phyloP scores from a whole-genome alignment of 768 basidiomycete genomes.

The Trametes cingulata region DNA sequence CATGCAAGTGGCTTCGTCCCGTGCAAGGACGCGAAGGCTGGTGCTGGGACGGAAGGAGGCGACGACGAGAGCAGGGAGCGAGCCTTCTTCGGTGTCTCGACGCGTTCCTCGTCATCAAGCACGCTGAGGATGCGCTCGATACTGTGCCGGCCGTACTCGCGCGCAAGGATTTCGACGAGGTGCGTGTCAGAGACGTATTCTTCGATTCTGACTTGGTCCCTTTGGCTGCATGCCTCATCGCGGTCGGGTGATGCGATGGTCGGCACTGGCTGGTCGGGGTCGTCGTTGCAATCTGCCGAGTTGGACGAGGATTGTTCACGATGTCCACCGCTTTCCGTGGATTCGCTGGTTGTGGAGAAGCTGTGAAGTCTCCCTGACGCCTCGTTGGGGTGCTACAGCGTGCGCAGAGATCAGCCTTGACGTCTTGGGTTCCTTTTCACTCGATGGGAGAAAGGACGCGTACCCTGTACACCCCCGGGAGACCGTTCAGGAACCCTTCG shows the following conservation, averaged over 20 bases:
- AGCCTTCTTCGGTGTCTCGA: not conserved
- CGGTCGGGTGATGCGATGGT: too few relatives aligned
- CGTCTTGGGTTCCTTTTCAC: too few relatives aligned
- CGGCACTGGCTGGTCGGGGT: too few relatives aligned
- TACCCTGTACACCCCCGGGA: not conserved
- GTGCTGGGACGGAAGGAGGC: not conserved
- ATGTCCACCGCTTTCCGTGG: too few relatives aligned
- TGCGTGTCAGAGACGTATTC: not conserved
- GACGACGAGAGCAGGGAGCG: not conserved
- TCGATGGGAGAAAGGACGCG: too few relatives aligned
- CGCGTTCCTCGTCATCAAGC: not conserved
- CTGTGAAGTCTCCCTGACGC: too few relatives aligned
- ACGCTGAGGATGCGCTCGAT: not conserved
- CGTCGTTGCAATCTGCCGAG: too few relatives aligned
- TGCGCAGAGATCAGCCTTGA: too few relatives aligned
- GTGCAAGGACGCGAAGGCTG: not conserved
- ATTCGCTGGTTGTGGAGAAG: too few relatives aligned
- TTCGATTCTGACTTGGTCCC: not conserved
- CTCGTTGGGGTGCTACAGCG: too few relatives aligned
- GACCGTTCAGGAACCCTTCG: not conserved
- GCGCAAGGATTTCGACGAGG: not conserved
- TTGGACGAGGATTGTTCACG: too few relatives aligned
- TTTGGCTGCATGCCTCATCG: not conserved
- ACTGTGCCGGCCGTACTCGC: not conserved
- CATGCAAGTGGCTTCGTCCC: not conserved